Conservation (phyloP, 768 basidiomycete species). For the Auricularia heimuer region DNA sequence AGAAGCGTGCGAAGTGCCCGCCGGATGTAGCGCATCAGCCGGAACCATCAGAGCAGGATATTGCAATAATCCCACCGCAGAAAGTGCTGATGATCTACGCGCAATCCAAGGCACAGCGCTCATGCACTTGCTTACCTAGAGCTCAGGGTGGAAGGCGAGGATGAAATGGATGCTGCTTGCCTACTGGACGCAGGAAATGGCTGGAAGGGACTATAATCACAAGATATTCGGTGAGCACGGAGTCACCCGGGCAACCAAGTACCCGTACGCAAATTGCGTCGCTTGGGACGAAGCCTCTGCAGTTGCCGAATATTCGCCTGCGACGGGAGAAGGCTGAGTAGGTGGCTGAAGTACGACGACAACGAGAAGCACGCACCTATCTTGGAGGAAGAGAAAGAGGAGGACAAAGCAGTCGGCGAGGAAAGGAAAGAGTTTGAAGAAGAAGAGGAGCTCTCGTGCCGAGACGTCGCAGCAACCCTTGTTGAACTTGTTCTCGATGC, state of each 20-base stretch:
- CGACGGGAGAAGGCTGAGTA: not conserved
- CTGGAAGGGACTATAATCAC: too few species aligned
- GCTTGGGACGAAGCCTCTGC: not conserved
- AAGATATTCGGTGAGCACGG: too few species aligned
- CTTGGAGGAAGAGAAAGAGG: not conserved
- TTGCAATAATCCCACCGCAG: not conserved
- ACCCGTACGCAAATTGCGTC: not conserved
- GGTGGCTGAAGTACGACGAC: not conserved
- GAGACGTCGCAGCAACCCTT: too few species aligned
- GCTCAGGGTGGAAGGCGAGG: not conserved
- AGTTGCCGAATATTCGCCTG: not conserved
- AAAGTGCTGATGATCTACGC: not conserved
- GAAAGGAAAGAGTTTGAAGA: not conserved
- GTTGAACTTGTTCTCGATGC: too few species aligned
- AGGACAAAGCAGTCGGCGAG: not conserved
- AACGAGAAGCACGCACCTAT: not conserved
- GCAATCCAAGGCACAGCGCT: not conserved
- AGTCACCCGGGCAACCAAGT: not conserved
- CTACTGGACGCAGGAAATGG: too few species aligned
- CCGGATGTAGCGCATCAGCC: not conserved
- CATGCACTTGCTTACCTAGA: not conserved
- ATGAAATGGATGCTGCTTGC: not conserved
- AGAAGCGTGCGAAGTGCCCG: not conserved
- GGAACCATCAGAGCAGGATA: not conserved
- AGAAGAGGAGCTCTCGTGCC: too few species aligned